phyloP scores from a whole-genome alignment of 148 eudicot genomes.

The Rhododendron kiyosumense region DNA sequence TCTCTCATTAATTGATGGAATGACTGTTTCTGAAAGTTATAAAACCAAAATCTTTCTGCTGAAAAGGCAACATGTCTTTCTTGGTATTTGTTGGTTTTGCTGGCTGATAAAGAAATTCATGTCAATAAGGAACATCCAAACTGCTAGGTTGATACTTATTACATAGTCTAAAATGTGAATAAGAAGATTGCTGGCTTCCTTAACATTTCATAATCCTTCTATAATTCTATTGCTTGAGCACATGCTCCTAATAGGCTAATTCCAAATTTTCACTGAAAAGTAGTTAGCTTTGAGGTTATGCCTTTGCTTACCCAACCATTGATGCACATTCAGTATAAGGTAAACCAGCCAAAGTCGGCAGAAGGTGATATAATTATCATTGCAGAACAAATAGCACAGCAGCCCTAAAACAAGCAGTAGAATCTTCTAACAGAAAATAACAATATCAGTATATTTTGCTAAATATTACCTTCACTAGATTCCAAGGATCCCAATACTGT shows the following conservation, averaged over 20 bases:
- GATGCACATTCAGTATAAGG: background rate
- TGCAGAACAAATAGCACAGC: background rate
- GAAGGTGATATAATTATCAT: background rate
- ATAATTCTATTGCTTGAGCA: background rate
- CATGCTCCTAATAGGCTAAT: background rate
- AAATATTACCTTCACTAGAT: constrained; percentile 70
- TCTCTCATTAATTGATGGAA: background rate
- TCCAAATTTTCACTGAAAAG: background rate
- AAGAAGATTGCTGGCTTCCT: background rate
- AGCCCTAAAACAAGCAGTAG: background rate
- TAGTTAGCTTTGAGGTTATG: background rate
- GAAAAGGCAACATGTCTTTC: background rate
- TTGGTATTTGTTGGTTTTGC: background rate
- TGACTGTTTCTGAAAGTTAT: background rate
- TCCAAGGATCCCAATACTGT: constrained; percentile 76
- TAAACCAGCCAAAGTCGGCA: background rate
- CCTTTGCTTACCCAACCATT: background rate
- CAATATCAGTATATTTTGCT: background rate
- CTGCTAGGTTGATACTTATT: background rate
- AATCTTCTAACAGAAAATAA: background rate
- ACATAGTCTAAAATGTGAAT: background rate
- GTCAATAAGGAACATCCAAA: background rate
- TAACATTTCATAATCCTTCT: background rate
- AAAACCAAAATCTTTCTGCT: background rate
- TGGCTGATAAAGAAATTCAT: background rate